Evolutionary conservation across 148 eudicot species (phyloP).

Genomic region (Amaranthus cruentus): DNA sequence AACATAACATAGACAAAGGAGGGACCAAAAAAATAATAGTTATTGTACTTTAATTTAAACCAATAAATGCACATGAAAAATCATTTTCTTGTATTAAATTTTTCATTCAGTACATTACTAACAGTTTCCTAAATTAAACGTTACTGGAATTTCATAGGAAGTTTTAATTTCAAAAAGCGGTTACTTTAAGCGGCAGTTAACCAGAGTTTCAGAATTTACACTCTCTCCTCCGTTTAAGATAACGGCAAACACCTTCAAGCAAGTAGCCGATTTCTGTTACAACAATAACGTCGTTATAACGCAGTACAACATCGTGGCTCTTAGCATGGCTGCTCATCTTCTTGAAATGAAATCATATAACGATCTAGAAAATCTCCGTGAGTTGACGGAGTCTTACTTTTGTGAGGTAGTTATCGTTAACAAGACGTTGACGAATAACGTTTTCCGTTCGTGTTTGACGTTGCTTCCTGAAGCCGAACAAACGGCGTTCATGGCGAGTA

Average conservation of each 20-base stretch:
- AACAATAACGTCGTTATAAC: constrained; percentile 41
- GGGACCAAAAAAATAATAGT: not conserved
- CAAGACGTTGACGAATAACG: constrained; percentile 36
- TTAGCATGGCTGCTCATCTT: constrained; percentile 53
- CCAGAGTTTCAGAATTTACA: constrained; percentile 40
- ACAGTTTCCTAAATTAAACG: not conserved
- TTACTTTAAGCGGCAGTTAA: constrained; percentile 60
- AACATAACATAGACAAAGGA: not conserved
- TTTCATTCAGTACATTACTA: not conserved
- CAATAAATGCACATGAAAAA: not conserved
- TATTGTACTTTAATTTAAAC: not conserved
- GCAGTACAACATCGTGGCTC: constrained; percentile 61
- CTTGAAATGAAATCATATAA: constrained; percentile 34
- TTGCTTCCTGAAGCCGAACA: constrained; percentile 77
- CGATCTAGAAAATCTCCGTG: constrained; percentile 33
- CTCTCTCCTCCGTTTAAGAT: constrained; percentile 69
- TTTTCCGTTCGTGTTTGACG: constrained; percentile 44
- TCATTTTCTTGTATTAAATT: constrained; percentile 1
- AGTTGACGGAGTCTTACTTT: constrained; percentile 61
- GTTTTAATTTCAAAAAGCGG: constrained; percentile 47
- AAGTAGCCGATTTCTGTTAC: constrained; percentile 70
- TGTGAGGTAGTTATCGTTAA: constrained; percentile 36
- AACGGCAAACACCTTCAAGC: constrained; percentile 55
- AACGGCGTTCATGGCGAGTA: constrained; percentile 46
- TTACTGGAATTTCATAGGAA: constrained; percentile 32